Evolutionary conservation across 768 basidiomycete species (phyloP).

Genomic region (Amylocystis lapponica): DNA sequence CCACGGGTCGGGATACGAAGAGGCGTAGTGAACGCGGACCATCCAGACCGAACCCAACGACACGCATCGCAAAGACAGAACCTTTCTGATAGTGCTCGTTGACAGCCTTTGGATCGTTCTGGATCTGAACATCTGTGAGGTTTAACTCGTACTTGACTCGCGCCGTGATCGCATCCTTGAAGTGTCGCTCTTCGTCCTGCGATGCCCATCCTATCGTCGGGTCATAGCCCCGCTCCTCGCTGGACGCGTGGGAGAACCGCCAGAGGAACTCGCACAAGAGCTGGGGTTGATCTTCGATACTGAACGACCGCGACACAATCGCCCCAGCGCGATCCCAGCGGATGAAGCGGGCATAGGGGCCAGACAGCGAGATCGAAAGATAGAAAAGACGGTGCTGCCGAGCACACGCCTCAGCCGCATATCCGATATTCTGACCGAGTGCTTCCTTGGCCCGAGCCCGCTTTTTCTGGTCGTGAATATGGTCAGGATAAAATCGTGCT

Average conservation of each 20-base stretch:
- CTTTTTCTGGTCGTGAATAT: neutral
- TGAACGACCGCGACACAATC: conserved; percentile 25
- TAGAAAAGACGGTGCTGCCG: conserved; percentile 24
- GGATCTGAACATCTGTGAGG: too few relatives aligned
- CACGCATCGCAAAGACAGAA: neutral
- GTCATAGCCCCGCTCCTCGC: conserved; percentile 21
- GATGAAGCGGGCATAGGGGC: conserved; percentile 23
- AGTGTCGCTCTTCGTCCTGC: neutral
- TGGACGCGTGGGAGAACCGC: conserved; percentile 17
- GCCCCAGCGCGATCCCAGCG: conserved; percentile 29
- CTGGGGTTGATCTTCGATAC: conserved; percentile 13
- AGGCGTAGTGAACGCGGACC: neutral
- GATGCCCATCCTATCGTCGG: conserved; percentile 1
- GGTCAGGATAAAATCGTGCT: neutral
- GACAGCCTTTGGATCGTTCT: conserved; percentile 1
- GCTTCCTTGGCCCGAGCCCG: neutral
- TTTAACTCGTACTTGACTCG: neutral
- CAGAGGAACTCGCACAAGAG: conserved; percentile 26
- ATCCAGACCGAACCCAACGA: neutral
- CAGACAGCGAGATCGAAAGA: conserved; percentile 24
- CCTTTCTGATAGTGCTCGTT: conserved; percentile 3
- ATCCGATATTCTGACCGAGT: conserved; percentile 18
- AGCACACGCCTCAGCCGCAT: conserved; percentile 15
- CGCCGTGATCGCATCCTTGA: neutral
- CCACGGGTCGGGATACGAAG: conserved; percentile 6